Evolutionary conservation across 2,329 filamentous ascomycete genomes (phyloP).

Genomic region (Microsporum audouinii): DNA sequence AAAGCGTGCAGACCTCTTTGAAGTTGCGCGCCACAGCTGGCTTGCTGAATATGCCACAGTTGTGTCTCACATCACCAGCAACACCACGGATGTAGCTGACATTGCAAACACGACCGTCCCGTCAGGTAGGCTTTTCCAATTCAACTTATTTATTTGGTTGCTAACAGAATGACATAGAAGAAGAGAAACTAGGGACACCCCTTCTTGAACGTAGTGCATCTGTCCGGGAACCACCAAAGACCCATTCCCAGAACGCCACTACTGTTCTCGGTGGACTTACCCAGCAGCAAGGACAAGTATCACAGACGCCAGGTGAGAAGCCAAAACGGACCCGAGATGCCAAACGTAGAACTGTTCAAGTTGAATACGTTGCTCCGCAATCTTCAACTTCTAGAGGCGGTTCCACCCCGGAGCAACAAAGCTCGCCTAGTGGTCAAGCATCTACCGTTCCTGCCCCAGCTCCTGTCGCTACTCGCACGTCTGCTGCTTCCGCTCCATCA

Average conservation of each 20-base stretch:
- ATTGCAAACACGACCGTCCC: slow-evolving; percentile 68
- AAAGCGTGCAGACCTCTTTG: slow-evolving; percentile 89
- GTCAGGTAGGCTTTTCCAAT: slow-evolving; percentile 35
- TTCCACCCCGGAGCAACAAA: slow-evolving; percentile 18
- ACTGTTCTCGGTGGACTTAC: slow-evolving; percentile 48
- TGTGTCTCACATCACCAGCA: slow-evolving; percentile 93
- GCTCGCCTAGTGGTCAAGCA: not conserved
- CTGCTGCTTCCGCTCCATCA: not conserved
- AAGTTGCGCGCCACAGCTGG: slow-evolving; percentile 97
- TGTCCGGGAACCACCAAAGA: slow-evolving; percentile 73
- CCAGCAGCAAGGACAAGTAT: slow-evolving; percentile 64
- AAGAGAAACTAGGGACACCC: slow-evolving; percentile 48
- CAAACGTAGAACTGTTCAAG: slow-evolving; percentile 88
- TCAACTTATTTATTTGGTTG: not conserved
- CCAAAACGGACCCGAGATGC: slow-evolving; percentile 47
- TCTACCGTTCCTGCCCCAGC: not conserved
- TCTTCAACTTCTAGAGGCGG: slow-evolving; percentile 72
- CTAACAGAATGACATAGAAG: slow-evolving; percentile 17
- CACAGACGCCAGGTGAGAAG: slow-evolving; percentile 48
- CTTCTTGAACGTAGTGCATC: slow-evolving; percentile 75
- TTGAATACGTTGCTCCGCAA: slow-evolving; percentile 89
- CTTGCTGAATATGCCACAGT: slow-evolving; percentile 93
- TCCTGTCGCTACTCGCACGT: not conserved
- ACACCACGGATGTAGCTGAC: slow-evolving; percentile 74
- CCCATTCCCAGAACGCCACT: slow-evolving; percentile 24